Percentiles rank a stretch among this genome's conserved stretches.
phyloP scores from a whole-genome alignment of 805 yeast species.

The Debaryomyces tyrocola region DNA sequence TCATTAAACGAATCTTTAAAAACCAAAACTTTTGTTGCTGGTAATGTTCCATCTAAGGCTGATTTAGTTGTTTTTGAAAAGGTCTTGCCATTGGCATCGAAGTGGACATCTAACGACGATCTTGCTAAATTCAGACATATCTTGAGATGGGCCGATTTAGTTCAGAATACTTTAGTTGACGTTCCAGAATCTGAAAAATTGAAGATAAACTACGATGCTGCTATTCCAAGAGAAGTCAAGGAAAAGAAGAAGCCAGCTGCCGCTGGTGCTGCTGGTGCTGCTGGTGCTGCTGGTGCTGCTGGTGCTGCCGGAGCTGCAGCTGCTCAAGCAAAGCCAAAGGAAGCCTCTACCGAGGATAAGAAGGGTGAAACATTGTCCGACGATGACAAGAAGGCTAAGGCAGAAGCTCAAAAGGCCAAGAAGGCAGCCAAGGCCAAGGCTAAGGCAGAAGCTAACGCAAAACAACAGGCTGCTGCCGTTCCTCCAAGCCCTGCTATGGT shows the following conservation, averaged over 20 bases:
- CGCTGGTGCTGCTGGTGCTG: conserved; percentile 15
- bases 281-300: background rate
- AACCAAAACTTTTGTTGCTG: conserved; percentile 67
- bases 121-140: conserved; percentile 75
- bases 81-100: conserved; percentile 58
- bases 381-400: conserved; percentile 43
- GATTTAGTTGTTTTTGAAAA: conserved; percentile 72
- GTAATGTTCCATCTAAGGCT: conserved; percentile 63
- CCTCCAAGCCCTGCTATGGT: conserved; percentile 81
- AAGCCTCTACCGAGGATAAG: conserved; percentile 38
- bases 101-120: conserved; percentile 55
- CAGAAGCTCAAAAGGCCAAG: conserved; percentile 64
- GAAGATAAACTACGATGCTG: conserved; percentile 56
- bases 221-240: conserved; percentile 73
- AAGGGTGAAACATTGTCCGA: conserved; percentile 24
- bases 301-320: conserved; percentile 4
- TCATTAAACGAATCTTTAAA: conserved; percentile 70
- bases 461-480: conserved; percentile 53
- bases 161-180: conserved; percentile 64
- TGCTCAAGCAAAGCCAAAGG: conserved; percentile 20
- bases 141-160: conserved; percentile 87
- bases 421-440: conserved; percentile 64
- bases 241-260: conserved; percentile 53
- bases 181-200: conserved; percentile 57
- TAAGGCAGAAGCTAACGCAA: conserved; percentile 49